Conservation (phyloP, 768 basidiomycete species). For the Serendipita indica region DNA sequence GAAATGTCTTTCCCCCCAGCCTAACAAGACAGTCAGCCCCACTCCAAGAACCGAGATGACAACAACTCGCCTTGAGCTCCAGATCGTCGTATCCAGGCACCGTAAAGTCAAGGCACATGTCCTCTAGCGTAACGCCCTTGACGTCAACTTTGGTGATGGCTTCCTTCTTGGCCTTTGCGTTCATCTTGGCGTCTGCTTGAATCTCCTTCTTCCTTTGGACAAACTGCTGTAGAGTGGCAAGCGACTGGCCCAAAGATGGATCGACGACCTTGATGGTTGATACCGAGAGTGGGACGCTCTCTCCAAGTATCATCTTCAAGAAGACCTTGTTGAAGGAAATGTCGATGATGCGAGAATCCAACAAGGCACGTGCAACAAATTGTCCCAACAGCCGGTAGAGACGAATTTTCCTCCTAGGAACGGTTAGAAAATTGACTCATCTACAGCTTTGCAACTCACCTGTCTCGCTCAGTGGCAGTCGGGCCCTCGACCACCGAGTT, state of each 20-base stretch:
- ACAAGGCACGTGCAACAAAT: constrained; percentile 91
- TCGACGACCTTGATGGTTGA: constrained; percentile 84
- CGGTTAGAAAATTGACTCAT: constrained; percentile 3
- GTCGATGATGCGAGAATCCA: constrained; percentile 96
- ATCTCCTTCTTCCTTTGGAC: constrained; percentile 30
- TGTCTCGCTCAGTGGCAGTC: not conserved
- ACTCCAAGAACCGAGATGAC: not conserved
- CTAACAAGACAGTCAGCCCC: constrained; percentile 25
- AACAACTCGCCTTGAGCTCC: constrained; percentile 55
- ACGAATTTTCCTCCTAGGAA: constrained; percentile 60
- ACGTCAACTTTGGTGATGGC: constrained; percentile 32
- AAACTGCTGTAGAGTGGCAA: constrained; percentile 55
- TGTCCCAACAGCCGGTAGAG: constrained; percentile 85
- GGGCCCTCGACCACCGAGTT: constrained; percentile 1
- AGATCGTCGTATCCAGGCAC: constrained; percentile 83
- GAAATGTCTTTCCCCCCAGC: constrained; percentile 61
- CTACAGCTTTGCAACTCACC: not conserved
- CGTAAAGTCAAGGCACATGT: constrained; percentile 90
- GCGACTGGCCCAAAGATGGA: constrained; percentile 66
- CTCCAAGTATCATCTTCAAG: constrained; percentile 76
- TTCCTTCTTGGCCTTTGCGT: constrained; percentile 15
- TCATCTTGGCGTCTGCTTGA: constrained; percentile 24
- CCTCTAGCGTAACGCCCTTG: constrained; percentile 58
- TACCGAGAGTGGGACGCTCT: constrained; percentile 69
- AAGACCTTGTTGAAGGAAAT: constrained; percentile 91